These are phyloP conservation scores for Colletotrichum karsti DNA, from an alignment of 2,329 filamentous ascomycete genomes.

Conservation along the genomic window DNA sequence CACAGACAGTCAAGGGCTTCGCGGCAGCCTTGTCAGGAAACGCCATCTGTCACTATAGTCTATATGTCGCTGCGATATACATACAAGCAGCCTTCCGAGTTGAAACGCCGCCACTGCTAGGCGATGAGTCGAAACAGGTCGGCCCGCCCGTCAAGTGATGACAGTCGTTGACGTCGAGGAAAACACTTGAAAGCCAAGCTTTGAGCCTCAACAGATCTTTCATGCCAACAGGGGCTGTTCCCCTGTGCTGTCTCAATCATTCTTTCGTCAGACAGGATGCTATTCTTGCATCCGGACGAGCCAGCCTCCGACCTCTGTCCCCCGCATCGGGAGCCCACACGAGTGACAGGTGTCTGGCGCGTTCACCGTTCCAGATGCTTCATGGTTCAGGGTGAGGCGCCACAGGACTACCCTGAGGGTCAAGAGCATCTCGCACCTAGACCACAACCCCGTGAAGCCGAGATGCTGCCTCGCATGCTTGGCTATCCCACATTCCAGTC, in stretches of 20 bases:
- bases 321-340: neutral
- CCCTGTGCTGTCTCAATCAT: neutral
- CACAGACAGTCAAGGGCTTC: neutral
- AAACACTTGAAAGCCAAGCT: slow-evolving; percentile 16
- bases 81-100: slow-evolving; percentile 8
- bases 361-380: slow-evolving; percentile 13
- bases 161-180: slow-evolving; percentile 10
- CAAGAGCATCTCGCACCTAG: neutral
- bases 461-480: neutral
- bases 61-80: slow-evolving; percentile 15
- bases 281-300: slow-evolving; percentile 9
- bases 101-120: slow-evolving; percentile 24
- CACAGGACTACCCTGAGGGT: neutral
- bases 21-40: slow-evolving; percentile 21
- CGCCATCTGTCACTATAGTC: slow-evolving; percentile 15
- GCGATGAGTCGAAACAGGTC: slow-evolving; percentile 17
- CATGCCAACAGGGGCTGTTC: neutral
- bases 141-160: slow-evolving; percentile 14
- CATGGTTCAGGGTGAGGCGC: slow-evolving; percentile 19
- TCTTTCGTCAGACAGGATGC: neutral
- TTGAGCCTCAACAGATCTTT: slow-evolving; percentile 23
- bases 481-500: neutral
- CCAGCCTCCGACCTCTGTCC: slow-evolving; percentile 6
- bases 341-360: slow-evolving; percentile 17
- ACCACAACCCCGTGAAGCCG: neutral